These are phyloP conservation scores for Pichia nanzhaoensis DNA, from an alignment of 805 yeast species.

Conservation along the genomic window DNA sequence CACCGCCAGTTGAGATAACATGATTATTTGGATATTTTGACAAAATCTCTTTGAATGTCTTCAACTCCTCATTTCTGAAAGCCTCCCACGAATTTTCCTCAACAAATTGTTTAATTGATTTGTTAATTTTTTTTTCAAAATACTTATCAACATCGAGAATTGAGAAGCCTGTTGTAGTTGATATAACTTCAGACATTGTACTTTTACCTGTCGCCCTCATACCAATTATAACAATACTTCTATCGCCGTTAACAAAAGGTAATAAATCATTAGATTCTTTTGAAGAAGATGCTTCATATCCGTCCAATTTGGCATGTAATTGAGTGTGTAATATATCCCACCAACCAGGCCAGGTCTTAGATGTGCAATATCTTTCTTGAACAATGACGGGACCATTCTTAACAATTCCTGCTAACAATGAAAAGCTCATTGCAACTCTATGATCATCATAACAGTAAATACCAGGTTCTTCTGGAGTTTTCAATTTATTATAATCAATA, in stretches of 20 bases:
- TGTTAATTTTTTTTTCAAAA: conserved; percentile 49
- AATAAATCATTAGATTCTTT: conserved; percentile 14
- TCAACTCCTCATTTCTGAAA: conserved; percentile 65
- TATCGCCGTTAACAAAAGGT: conserved; percentile 34
- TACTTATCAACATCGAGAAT: conserved; percentile 71
- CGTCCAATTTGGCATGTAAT: conserved; percentile 61
- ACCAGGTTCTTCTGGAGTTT: conserved; percentile 54
- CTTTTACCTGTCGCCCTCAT: conserved; percentile 99
- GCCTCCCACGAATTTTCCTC: conserved; percentile 76
- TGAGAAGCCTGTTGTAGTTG: conserved; percentile 58
- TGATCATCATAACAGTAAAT: conserved; percentile 87
- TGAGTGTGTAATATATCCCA: conserved; percentile 84
- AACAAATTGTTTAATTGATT: conserved; percentile 54
- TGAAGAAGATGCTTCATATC: conserved; percentile 44
- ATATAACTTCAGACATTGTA: conserved; percentile 74
- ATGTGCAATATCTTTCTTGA: conserved; percentile 86
- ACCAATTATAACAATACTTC: conserved; percentile 76
- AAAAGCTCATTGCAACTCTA: conserved; percentile 96
- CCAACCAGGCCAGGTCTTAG: conserved; percentile 99
- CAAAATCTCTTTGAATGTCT: conserved; percentile 46
- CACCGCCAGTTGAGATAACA: conserved; percentile 94
- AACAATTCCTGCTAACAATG: conserved; percentile 71
- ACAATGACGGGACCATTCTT: conserved; percentile 52
- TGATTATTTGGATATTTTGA: conserved; percentile 38
- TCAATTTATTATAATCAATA: conserved; percentile 41